Evolutionary conservation across 2,329 filamentous ascomycete species (phyloP).

Genomic region (Fusarium guadeloupense): DNA sequence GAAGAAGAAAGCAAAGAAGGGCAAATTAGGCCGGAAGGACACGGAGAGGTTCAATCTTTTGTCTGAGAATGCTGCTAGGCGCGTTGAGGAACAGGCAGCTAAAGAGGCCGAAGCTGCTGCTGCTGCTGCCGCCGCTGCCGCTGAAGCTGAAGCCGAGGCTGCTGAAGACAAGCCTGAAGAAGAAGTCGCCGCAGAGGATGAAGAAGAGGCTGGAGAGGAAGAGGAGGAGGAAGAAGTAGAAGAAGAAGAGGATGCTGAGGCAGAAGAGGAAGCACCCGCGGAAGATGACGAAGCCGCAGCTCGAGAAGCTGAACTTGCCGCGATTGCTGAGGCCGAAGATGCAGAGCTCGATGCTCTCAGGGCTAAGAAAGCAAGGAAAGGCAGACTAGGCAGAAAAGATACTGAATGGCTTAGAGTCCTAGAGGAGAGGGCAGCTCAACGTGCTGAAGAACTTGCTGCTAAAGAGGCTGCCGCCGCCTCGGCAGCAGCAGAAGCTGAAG

Average conservation of each 20-base stretch:
- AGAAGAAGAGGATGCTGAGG: slow-evolving; percentile 37
- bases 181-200: slow-evolving; percentile 41
- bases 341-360: slow-evolving; percentile 54
- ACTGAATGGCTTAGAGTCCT: slow-evolving; percentile 28
- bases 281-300: slow-evolving; percentile 39
- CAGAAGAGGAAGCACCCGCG: slow-evolving; percentile 29
- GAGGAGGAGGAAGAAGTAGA: slow-evolving; percentile 34
- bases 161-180: background rate
- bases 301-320: slow-evolving; percentile 40
- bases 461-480: slow-evolving; percentile 8
- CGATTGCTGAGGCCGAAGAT: slow-evolving; percentile 44
- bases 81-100: slow-evolving; percentile 40
- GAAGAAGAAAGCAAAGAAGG: slow-evolving; percentile 50
- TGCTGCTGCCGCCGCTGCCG: background rate
- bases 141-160: slow-evolving; percentile 27
- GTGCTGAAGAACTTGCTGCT: slow-evolving; percentile 39
- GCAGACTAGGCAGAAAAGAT: slow-evolving; percentile 38
- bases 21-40: slow-evolving; percentile 38
- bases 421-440: slow-evolving; percentile 20
- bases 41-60: slow-evolving; percentile 31
- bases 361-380: slow-evolving; percentile 50
- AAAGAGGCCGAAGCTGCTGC: slow-evolving; percentile 10
- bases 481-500: slow-evolving; percentile 41
- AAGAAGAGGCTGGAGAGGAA: slow-evolving; percentile 24
- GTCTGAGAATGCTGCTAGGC: slow-evolving; percentile 24